Evolutionary conservation across 768 basidiomycete genomes (phyloP).

Genomic region (Paxillus involutus): DNA sequence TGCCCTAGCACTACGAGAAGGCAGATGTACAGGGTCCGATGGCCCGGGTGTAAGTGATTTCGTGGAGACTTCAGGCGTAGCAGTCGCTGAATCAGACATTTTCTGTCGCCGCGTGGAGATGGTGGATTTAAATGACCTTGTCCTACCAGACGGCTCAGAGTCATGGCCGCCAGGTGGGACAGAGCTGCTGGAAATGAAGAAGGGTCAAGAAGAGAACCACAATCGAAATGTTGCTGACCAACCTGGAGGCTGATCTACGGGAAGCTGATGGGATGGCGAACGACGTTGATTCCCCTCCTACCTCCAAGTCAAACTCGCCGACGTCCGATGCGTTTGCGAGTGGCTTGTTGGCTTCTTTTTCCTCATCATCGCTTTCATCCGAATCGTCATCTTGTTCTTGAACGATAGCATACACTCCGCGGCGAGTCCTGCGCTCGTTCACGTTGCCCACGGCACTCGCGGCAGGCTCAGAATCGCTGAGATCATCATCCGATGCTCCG

Average conservation of each 20-base stretch:
- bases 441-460: conserved; percentile 57
- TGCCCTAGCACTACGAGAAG: conserved; percentile 28
- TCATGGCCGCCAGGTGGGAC: conserved; percentile 25
- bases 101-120: conserved; percentile 63
- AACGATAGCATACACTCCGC: conserved; percentile 78
- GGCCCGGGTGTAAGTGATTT: conserved; percentile 38
- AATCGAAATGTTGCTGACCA: conserved; percentile 8
- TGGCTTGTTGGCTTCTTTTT: conserved; percentile 46
- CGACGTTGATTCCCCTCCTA: conserved; percentile 28
- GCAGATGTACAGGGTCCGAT: conserved; percentile 25
- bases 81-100: conserved; percentile 29
- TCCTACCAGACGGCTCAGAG: conserved; percentile 27
- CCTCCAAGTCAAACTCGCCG: conserved; percentile 54
- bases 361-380: conserved; percentile 60
- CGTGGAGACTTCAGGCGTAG: conserved; percentile 49
- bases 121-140: conserved; percentile 48
- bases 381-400: conserved; percentile 58
- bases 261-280: conserved; percentile 21
- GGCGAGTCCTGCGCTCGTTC: conserved; percentile 77
- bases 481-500: conserved; percentile 31
- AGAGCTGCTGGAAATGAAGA: conserved; percentile 14
- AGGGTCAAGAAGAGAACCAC: conserved; percentile 12
- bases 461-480: conserved; percentile 42
- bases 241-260: conserved; percentile 27
- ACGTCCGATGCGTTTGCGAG: conserved; percentile 47